Conservation (phyloP, 108 stramenopile species). For the Asterionellopsis glacialis region DNA sequence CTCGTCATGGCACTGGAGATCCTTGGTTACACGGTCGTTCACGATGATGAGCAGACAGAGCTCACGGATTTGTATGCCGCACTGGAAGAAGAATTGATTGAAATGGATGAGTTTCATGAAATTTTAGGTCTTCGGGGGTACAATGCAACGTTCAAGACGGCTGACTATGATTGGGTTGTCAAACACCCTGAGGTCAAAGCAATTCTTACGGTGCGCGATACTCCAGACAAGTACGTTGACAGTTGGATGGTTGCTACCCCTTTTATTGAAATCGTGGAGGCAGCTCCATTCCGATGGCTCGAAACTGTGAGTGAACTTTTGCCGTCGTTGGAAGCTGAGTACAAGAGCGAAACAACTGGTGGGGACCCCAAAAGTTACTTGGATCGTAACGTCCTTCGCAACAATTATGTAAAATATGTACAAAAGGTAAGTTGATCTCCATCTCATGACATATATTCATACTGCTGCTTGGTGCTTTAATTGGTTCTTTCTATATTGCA, state of each 20-base stretch:
- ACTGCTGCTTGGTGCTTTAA: too few relatives aligned
- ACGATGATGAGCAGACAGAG: constrained; percentile 13
- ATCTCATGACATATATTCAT: too few relatives aligned
- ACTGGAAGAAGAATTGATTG: constrained; percentile 11
- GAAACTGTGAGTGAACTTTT: too few relatives aligned
- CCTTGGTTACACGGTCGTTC: constrained; percentile 16
- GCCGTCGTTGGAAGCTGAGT: too few relatives aligned
- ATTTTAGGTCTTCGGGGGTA: constrained; percentile 12
- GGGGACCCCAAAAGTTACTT: too few relatives aligned
- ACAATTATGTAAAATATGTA: not conserved
- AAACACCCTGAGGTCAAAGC: constrained; percentile 33
- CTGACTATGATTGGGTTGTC: constrained; percentile 13
- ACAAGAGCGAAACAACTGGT: too few relatives aligned
- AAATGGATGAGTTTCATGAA: not conserved
- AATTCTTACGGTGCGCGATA: constrained; percentile 37
- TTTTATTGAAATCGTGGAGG: too few relatives aligned
- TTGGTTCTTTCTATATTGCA: too few relatives aligned
- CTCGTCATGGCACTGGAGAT: constrained; percentile 17
- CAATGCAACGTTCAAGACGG: constrained; percentile 32
- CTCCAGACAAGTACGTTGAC: constrained; percentile 16
- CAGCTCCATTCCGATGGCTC: too few relatives aligned
- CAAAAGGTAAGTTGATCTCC: too few relatives aligned
- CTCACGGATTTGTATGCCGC: not conserved
- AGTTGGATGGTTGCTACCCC: constrained; percentile 16
- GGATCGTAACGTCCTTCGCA: too few relatives aligned